Percentiles rank a stretch among this genome's conserved stretches.
These are phyloP conservation scores for Eutrema heterophyllum DNA, from an alignment of 345 rosid genomes.

Conservation along the genomic window DNA sequence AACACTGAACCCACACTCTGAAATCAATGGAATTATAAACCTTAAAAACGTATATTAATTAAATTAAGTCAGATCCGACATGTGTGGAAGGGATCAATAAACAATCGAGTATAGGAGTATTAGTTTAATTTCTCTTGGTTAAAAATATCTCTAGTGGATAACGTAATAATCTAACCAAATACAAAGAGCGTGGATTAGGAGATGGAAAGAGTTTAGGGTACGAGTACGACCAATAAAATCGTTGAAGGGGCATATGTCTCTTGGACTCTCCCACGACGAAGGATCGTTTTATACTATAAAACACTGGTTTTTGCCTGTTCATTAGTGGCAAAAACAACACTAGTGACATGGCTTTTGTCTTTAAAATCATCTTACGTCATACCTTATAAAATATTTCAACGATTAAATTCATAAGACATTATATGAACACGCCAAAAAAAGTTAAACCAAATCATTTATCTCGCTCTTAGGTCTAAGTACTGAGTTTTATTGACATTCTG, in stretches of 20 bases:
- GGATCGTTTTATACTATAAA: conserved; percentile 11
- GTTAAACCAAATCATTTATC: not conserved
- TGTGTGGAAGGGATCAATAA: conserved; percentile 24
- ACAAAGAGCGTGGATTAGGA: conserved; percentile 27
- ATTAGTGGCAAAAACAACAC: conserved; percentile 15
- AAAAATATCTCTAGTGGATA: conserved; percentile 9
- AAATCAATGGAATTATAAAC: conserved; percentile 14
- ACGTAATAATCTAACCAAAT: conserved; percentile 1
- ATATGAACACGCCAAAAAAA: not conserved
- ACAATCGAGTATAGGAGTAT: not conserved
- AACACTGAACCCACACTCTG: not conserved
- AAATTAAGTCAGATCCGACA: conserved; percentile 18
- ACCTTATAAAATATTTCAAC: not conserved
- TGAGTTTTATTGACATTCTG: not conserved
- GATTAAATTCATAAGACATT: not conserved
- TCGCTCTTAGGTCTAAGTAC: not conserved
- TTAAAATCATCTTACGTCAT: not conserved
- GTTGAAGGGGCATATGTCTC: conserved; percentile 39
- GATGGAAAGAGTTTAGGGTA: not conserved
- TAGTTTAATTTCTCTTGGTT: not conserved
- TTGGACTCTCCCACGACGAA: conserved; percentile 29
- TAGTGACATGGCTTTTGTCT: conserved; percentile 1
- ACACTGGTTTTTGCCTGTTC: conserved; percentile 7
- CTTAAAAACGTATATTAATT: not conserved
- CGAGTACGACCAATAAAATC: conserved; percentile 30